A percentile compares a stretch with the other conserved stretches of the same genome.
phyloP scores from a whole-genome alignment of 108 stramenopile species.

The Nitzschia palea region DNA sequence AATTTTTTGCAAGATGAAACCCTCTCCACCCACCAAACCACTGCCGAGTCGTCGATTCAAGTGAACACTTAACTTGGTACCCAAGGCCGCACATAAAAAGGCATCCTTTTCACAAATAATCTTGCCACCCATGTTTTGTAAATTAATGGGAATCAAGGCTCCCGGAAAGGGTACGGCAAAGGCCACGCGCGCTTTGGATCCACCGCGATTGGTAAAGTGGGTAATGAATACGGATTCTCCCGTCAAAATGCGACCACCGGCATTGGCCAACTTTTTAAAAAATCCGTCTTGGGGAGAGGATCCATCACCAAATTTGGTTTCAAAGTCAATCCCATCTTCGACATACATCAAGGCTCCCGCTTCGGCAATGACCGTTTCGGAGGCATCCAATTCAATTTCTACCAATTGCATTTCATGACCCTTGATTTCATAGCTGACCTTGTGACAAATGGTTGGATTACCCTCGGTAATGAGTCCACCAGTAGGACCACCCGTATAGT shows the following conservation, averaged over 20 bases:
- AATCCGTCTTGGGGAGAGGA: slow-evolving; percentile 30
- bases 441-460: slow-evolving; percentile 30
- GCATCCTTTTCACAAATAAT: slow-evolving; percentile 82
- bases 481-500: slow-evolving; percentile 20
- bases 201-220: slow-evolving; percentile 67
- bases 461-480: slow-evolving; percentile 24
- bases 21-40: slow-evolving; percentile 89
- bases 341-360: slow-evolving; percentile 80
- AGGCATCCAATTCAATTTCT: slow-evolving; percentile 41
- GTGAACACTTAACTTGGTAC: slow-evolving; percentile 65
- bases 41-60: slow-evolving; percentile 60
- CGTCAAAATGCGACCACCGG: slow-evolving; percentile 62
- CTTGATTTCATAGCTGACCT: slow-evolving; percentile 36
- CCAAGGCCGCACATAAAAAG: slow-evolving; percentile 65
- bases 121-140: slow-evolving; percentile 51
- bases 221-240: slow-evolving; percentile 78
- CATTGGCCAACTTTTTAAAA: slow-evolving; percentile 37
- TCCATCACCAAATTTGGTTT: slow-evolving; percentile 74
- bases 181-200: slow-evolving; percentile 52
- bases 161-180: slow-evolving; percentile 73
- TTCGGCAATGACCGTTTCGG: slow-evolving; percentile 72
- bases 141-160: slow-evolving; percentile 59
- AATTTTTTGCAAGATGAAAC: slow-evolving; percentile 78
- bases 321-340: slow-evolving; percentile 74
- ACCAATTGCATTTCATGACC: slow-evolving; percentile 37